Evolutionary conservation across 1,139 yeast genomes (phyloP).

Genomic region (Candida glucosophila): DNA sequence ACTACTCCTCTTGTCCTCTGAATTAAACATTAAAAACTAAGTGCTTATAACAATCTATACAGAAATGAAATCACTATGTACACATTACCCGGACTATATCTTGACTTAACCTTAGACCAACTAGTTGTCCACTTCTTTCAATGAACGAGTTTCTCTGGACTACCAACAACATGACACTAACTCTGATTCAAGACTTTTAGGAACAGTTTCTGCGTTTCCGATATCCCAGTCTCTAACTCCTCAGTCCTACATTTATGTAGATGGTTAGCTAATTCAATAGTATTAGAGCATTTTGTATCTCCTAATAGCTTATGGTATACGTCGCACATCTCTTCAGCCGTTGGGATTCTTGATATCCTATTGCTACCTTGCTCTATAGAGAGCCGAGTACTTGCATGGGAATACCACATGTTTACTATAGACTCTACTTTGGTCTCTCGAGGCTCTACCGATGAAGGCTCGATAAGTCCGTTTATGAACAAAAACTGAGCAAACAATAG

Average conservation of each 20-base stretch:
- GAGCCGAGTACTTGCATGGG: slow-evolving; percentile 9
- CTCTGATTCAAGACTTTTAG: too few relatives aligned
- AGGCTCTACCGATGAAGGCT: slow-evolving; percentile 6
- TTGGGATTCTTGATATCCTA: slow-evolving; percentile 4
- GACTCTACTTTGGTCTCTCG: background rate
- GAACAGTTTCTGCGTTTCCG: background rate
- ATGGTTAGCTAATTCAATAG: slow-evolving; percentile 14
- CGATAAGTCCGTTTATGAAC: slow-evolving; percentile 11
- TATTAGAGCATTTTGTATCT: slow-evolving; percentile 7
- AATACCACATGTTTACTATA: too few relatives aligned
- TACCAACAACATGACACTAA: too few relatives aligned
- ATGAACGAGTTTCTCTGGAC: too few relatives aligned
- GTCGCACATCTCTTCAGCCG: slow-evolving; percentile 8
- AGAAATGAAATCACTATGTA: too few relatives aligned
- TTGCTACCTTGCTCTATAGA: slow-evolving; percentile 5
- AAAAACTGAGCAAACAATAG: slow-evolving; percentile 12
- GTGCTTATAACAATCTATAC: too few relatives aligned
- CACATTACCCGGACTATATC: too few relatives aligned
- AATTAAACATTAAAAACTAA: too few relatives aligned
- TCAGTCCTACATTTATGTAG: slow-evolving; percentile 11
- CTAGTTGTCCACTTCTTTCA: too few relatives aligned
- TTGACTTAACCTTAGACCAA: too few relatives aligned
- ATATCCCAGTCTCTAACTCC: slow-evolving; percentile 7
- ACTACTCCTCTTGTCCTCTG: too few relatives aligned
- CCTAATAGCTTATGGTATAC: slow-evolving; percentile 9